A percentile compares a stretch with the other conserved stretches of the same genome.
These are phyloP conservation scores for Fusarium mexicanum DNA, from an alignment of 2,329 filamentous ascomycete genomes.

Conservation along the genomic window DNA sequence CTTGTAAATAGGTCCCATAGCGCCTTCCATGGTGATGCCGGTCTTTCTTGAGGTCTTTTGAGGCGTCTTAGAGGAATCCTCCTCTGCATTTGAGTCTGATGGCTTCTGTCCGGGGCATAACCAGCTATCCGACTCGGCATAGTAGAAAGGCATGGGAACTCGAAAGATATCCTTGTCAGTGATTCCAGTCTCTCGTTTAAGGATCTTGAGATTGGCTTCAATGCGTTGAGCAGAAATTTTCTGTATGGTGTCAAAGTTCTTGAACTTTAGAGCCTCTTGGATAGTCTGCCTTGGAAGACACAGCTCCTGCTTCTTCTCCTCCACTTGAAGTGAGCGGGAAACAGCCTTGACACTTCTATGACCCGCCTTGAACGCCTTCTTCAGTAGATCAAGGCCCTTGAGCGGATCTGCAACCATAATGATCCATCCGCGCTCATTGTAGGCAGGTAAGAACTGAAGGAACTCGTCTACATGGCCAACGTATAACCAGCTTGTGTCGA, in stretches of 20 bases:
- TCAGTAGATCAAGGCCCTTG: slow-evolving; percentile 30
- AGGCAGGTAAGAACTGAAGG: slow-evolving; percentile 42
- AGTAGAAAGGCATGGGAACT: slow-evolving; percentile 32
- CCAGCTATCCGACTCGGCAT: background rate
- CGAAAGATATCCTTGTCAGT: slow-evolving; percentile 37
- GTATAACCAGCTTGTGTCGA: slow-evolving; percentile 45
- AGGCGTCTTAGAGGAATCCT: background rate
- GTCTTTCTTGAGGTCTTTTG: background rate
- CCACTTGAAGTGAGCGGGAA: background rate
- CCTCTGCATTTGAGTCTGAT: background rate
- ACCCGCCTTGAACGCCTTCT: slow-evolving; percentile 23
- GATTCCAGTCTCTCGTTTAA: slow-evolving; percentile 40
- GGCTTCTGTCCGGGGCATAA: background rate
- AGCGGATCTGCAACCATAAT: slow-evolving; percentile 38
- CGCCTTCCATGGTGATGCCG: background rate
- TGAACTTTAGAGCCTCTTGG: slow-evolving; percentile 20
- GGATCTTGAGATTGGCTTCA: slow-evolving; percentile 32
- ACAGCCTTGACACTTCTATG: slow-evolving; percentile 27
- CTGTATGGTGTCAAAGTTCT: slow-evolving; percentile 17
- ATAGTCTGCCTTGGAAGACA: slow-evolving; percentile 31
- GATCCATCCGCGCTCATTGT: slow-evolving; percentile 40
- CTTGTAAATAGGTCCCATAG: background rate
- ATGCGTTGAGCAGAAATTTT: slow-evolving; percentile 25
- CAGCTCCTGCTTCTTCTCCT: background rate
- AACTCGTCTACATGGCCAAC: slow-evolving; percentile 46